These are phyloP conservation scores for Gonapodya prolifera DNA, from an alignment of 192 early-diverging fungal genomes.

Conservation along the genomic window DNA sequence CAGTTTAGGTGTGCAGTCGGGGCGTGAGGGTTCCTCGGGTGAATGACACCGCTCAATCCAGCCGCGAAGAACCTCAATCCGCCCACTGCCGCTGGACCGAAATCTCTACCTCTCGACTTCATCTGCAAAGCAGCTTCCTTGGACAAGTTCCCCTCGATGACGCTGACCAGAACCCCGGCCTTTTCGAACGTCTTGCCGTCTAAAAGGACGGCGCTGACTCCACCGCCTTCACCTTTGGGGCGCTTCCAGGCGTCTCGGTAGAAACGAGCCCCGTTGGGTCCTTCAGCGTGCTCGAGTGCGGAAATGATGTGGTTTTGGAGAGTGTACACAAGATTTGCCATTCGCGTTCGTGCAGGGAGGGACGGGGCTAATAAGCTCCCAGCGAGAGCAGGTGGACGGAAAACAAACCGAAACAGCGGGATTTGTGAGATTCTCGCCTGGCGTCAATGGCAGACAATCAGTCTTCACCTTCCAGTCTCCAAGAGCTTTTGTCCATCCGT, in stretches of 20 bases:
- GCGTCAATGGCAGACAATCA: too few relatives aligned
- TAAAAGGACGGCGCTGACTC: conserved; percentile 82
- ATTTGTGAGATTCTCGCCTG: too few relatives aligned
- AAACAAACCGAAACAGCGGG: too few relatives aligned
- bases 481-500: too few relatives aligned
- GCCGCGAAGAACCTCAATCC: conserved; percentile 78
- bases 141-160: conserved; percentile 76
- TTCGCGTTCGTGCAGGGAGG: too few relatives aligned
- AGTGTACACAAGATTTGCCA: too few relatives aligned
- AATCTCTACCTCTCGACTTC: conserved; percentile 67
- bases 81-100: conserved; percentile 36
- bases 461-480: too few relatives aligned
- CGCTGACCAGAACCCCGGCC: conserved; percentile 89
- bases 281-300: too few relatives aligned
- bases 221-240: conserved; percentile 84
- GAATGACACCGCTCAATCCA: conserved; percentile 83
- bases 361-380: too few relatives aligned
- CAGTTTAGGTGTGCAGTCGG: conserved; percentile 96
- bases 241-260: conserved; percentile 77
- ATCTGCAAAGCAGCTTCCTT: conserved; percentile 69
- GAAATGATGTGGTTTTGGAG: too few relatives aligned
- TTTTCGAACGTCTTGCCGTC: conserved; percentile 91
- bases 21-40: conserved; percentile 90
- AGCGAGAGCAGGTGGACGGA: too few relatives aligned
- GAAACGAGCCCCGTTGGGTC: too few relatives aligned